These are phyloP conservation scores for Lactifluus piperatus DNA, from an alignment of 768 basidiomycete species.

Conservation along the genomic window DNA sequence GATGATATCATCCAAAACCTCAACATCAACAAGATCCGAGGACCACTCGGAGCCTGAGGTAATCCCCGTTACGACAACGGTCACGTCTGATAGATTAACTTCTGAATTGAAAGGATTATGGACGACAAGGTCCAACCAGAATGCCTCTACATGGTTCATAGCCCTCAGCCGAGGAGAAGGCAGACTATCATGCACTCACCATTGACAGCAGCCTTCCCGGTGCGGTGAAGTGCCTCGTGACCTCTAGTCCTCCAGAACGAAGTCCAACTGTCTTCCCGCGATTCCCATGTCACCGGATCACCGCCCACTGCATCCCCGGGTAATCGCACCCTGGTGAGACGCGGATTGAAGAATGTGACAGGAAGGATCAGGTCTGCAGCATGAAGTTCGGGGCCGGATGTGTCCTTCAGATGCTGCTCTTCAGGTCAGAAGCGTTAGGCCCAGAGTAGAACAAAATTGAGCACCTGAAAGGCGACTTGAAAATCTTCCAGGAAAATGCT, in stretches of 20 bases:
- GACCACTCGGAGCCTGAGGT: slow-evolving; percentile 27
- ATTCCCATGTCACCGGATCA: slow-evolving; percentile 47
- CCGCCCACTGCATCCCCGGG: slow-evolving; percentile 39
- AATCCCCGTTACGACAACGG: slow-evolving; percentile 42
- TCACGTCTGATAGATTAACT: slow-evolving; percentile 55
- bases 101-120: slow-evolving; percentile 69
- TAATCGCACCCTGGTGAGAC: slow-evolving; percentile 50
- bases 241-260: slow-evolving; percentile 49
- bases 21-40: slow-evolving; percentile 42
- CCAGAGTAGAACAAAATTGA: slow-evolving; percentile 15
- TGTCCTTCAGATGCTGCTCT: slow-evolving; percentile 61
- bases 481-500: slow-evolving; percentile 84
- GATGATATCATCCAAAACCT: slow-evolving; percentile 50
- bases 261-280: slow-evolving; percentile 57
- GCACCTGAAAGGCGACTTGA: slow-evolving; percentile 72
- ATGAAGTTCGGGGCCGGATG: slow-evolving; percentile 37
- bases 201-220: slow-evolving; percentile 52
- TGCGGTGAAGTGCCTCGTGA: slow-evolving; percentile 43
- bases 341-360: slow-evolving; percentile 52
- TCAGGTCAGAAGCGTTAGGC: slow-evolving; percentile 1
- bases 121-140: slow-evolving; percentile 67
- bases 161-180: slow-evolving; percentile 7
- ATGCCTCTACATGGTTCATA: slow-evolving; percentile 42
- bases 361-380: slow-evolving; percentile 50
- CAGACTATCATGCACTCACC: slow-evolving; percentile 34